phyloP scores from a whole-genome alignment of 495 filamentous ascomycete genomes.

The Penicillium angulare region DNA sequence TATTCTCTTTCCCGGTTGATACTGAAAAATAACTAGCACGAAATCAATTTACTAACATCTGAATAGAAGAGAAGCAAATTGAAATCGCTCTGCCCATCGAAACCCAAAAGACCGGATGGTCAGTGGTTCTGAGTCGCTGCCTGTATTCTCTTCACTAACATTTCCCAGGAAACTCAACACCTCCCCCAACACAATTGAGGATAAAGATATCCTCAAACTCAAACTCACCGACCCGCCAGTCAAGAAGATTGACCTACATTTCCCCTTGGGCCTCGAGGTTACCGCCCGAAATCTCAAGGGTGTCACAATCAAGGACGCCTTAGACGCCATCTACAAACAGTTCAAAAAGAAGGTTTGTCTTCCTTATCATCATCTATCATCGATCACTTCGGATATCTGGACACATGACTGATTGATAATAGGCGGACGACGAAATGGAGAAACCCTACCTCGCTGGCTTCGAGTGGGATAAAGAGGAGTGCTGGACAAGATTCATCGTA shows the following conservation, averaged over 20 bases:
- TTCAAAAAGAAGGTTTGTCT: conserved; percentile 83
- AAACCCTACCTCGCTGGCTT: conserved; percentile 83
- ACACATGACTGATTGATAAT: conserved; percentile 10
- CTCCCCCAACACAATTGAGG: conserved; percentile 70
- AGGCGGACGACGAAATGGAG: conserved; percentile 87
- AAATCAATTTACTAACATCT: conserved; percentile 18
- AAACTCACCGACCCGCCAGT: conserved; percentile 74
- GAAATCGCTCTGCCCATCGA: conserved; percentile 78
- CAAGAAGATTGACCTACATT: conserved; percentile 91
- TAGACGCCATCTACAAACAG: conserved; percentile 90
- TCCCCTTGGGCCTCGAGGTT: conserved; percentile 82
- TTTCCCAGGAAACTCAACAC: conserved; percentile 80
- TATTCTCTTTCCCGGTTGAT: conserved; percentile 5
- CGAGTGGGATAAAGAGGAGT: conserved; percentile 92
- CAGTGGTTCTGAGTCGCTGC: conserved; percentile 29
- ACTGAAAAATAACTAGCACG: too few relatives aligned
- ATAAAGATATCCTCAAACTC: conserved; percentile 79
- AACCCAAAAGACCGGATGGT: conserved; percentile 90
- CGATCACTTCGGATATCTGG: too few relatives aligned
- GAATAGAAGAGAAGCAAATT: conserved; percentile 68
- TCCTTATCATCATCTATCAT: not conserved
- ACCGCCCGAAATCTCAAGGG: conserved; percentile 87
- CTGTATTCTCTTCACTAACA: not conserved
- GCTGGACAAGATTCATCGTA: conserved; percentile 70
- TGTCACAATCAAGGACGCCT: conserved; percentile 90